Evolutionary conservation across 257 asterid genomes (phyloP), one percentile per base, ranked within the genome.

Genomic region (Datura wrightii): DNA sequence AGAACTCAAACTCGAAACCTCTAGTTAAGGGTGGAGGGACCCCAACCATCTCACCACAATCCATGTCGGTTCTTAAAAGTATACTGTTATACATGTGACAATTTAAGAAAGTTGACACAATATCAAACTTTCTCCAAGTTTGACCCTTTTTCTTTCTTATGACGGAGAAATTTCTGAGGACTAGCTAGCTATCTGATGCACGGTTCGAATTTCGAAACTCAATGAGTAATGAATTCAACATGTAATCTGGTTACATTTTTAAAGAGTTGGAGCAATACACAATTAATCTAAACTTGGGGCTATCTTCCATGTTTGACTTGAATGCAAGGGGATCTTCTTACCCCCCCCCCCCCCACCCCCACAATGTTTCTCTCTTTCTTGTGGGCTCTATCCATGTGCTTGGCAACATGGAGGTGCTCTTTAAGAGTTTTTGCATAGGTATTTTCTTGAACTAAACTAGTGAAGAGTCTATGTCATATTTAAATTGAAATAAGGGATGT

Each of bases 351-450:
- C 31, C 31, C 31, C 31, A 24, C 31, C 31, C 31, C 31, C 31
- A 24, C 31, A 24, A 34, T 48, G 19, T 52, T 67, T 80, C 55
- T 60, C 15, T 82, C 11, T 71, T 80, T 50, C 56, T 4, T 80
- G 92, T 89, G 91, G 94, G 91, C 92, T 87, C 89, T 80, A 90
- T 89, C 91, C 94, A 92, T 90, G 96, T 92, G 96, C 91, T 60
- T 53, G 83, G 90, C 90, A 93, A 91, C 89, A 86, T 93, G 92
- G 91, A 76, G 71, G 85, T 85, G 41, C 55, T 72, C 85, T 24
- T 80, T 42, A 31, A 52, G 72, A 85, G 84, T 79, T 92, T 24
- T 13, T 71, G 79, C 71, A 84, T 79, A 84, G 88, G 92, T 89
- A 87, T 89, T 89, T 65, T 86, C 90, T 84, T 91, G 70, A 87